Evolutionary conservation across 805 yeast genomes (phyloP), one percentile per base, ranked within the genome.

Genomic region (Teunomyces kruisii): DNA sequence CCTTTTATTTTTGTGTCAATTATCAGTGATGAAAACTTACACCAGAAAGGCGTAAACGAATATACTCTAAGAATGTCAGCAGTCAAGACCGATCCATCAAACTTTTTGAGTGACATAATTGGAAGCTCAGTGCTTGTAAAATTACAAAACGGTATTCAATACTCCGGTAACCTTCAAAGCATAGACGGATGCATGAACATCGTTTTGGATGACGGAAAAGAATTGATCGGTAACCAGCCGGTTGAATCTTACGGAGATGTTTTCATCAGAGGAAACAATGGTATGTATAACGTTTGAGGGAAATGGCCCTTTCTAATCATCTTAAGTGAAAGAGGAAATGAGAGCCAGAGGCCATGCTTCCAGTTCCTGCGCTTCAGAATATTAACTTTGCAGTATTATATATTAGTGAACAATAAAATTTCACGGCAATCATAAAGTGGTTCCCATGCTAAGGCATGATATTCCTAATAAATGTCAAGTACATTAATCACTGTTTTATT

Each of bases 131-230:
- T 94, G 16, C 70, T 84, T 32, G 97, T 94, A 24, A 89, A 87
- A 63, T 78, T 91, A 44, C 80, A 85, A 61, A 87, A 94, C 29
- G 98, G 97, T 10, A 83, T 91, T 49, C 88, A 88, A 48, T 94
- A 89, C 66, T 52, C 61, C 12, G 76, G 86, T 6, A 72, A 67
- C 40, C 75, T 88, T 51, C 92, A 88, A 55, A 88, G 97, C 32
- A 91, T 94, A 46, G 99, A 94, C 62, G 98, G 98, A 7, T 94
- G 84, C 71, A 90, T 94, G 97, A 94, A 94, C 67, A 85, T 94
- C 40, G 96, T 92, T 2, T 75, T 94, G 52, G 89, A 86, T 44
- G 77, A 83, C 49, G 81, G 96, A 3, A 74, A 80, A 39, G 99
- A 94, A 60, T 64, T 67, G 37, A 79, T 80, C 42, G 78, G 78